These are phyloP conservation scores for Glycine soja DNA, from an alignment of 306 rosid genomes.

Conservation along the genomic window DNA sequence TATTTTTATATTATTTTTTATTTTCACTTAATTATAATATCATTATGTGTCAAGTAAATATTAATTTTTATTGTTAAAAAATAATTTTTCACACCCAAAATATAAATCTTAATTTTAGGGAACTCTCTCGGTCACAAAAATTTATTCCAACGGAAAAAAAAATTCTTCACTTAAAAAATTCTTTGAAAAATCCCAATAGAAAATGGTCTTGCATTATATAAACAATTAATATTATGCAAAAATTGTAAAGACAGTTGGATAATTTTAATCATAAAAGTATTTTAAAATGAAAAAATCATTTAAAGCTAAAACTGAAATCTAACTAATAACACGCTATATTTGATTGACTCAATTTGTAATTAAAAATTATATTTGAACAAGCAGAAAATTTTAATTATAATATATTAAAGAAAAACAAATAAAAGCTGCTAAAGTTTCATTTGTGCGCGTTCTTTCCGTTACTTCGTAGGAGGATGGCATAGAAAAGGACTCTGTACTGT, in stretches of 20 bases:
- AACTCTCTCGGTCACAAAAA: too few relatives aligned
- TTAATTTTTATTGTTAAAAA: too few relatives aligned
- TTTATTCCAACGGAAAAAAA: too few relatives aligned
- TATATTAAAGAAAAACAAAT: background rate
- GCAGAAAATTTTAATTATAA: background rate
- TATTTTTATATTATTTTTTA: too few relatives aligned
- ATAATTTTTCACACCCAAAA: too few relatives aligned
- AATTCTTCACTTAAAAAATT: too few relatives aligned
- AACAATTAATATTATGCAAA: background rate
- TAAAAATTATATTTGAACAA: background rate
- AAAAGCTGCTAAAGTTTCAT: slow-evolving; percentile 4
- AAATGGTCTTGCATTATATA: background rate
- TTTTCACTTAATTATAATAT: too few relatives aligned
- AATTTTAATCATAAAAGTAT: background rate
- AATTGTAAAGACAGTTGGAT: background rate
- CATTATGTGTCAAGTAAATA: too few relatives aligned
- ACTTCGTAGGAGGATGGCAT: background rate
- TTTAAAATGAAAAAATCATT: background rate
- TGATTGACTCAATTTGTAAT: background rate
- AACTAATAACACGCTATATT: background rate
- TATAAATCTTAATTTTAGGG: too few relatives aligned
- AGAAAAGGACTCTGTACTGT: background rate
- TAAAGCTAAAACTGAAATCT: background rate
- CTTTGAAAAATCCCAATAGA: too few relatives aligned
- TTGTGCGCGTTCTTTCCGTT: slow-evolving; percentile 6